phyloP scores from a whole-genome alignment of 352 stramenopile genomes.

The Pythium aquatile region DNA sequence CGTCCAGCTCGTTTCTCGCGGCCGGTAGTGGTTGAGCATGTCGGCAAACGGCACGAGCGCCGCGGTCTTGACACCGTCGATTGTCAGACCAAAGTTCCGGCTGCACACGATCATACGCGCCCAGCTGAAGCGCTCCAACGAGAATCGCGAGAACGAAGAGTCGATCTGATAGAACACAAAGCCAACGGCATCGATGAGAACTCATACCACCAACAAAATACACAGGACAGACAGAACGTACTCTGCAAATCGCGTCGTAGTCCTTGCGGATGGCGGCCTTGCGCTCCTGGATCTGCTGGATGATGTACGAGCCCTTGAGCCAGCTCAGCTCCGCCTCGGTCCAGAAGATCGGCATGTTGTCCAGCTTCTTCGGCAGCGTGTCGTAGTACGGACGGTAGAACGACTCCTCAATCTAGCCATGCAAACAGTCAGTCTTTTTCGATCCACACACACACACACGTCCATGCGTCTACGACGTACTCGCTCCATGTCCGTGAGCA shows the following conservation, averaged over 20 bases:
- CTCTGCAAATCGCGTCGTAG: slow-evolving; percentile 95
- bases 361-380: slow-evolving; percentile 93
- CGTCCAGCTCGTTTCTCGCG: slow-evolving; percentile 95
- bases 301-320: slow-evolving; percentile 91
- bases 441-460: neutral
- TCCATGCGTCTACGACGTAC: slow-evolving; percentile 27
- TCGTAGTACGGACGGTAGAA: slow-evolving; percentile 97
- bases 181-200: neutral
- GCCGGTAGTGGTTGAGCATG: slow-evolving; percentile 99
- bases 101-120: slow-evolving; percentile 98
- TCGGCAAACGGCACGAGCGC: slow-evolving; percentile 98
- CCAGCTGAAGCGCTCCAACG: slow-evolving; percentile 97
- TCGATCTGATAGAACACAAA: slow-evolving; percentile 46
- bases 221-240: slow-evolving; percentile 13
- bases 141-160: slow-evolving; percentile 91
- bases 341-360: slow-evolving; percentile 99
- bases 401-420: slow-evolving; percentile 56
- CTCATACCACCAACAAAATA: neutral
- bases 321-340: slow-evolving; percentile 90
- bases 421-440: no score
- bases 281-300: slow-evolving; percentile 95
- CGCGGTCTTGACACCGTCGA: slow-evolving; percentile 96
- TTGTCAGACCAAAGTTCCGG: slow-evolving; percentile 98
- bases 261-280: slow-evolving; percentile 96
- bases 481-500: slow-evolving; percentile 96